These are phyloP conservation scores for Populus nigra DNA, from an alignment of 345 rosid genomes.

Conservation along the genomic window DNA sequence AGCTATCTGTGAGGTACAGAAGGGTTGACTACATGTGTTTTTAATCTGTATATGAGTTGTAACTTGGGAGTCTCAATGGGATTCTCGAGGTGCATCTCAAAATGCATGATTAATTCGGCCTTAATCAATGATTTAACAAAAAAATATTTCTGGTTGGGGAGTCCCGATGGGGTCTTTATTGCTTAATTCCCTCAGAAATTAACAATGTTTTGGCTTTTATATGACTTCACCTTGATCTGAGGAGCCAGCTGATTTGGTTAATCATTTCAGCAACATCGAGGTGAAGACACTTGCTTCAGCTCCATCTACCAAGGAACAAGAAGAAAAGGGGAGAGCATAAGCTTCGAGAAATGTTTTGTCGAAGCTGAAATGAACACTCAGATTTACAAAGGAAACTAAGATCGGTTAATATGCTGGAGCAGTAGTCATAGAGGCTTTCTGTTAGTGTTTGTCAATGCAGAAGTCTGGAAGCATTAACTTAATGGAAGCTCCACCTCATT, in stretches of 20 bases:
- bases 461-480: background rate
- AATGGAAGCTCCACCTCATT: too few relatives aligned
- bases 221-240: background rate
- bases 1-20: slow-evolving; percentile 21
- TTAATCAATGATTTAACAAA: background rate
- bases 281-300: background rate
- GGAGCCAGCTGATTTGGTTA: background rate
- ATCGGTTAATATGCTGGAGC: background rate
- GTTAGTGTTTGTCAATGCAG: background rate
- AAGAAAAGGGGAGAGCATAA: background rate
- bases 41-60: slow-evolving; percentile 45
- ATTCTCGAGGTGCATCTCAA: background rate
- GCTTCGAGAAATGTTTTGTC: background rate
- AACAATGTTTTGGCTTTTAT: background rate
- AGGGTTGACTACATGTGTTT: slow-evolving; percentile 29
- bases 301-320: background rate
- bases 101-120: background rate
- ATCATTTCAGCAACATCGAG: background rate
- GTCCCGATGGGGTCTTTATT: too few relatives aligned
- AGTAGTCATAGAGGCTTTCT: background rate
- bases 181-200: background rate
- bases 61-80: slow-evolving; percentile 19
- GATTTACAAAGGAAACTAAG: background rate
- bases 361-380: background rate
- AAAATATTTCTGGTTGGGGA: too few relatives aligned